Conservation (phyloP, 2,329 filamentous ascomycete species). For the Talaromyces sp. region DNA sequence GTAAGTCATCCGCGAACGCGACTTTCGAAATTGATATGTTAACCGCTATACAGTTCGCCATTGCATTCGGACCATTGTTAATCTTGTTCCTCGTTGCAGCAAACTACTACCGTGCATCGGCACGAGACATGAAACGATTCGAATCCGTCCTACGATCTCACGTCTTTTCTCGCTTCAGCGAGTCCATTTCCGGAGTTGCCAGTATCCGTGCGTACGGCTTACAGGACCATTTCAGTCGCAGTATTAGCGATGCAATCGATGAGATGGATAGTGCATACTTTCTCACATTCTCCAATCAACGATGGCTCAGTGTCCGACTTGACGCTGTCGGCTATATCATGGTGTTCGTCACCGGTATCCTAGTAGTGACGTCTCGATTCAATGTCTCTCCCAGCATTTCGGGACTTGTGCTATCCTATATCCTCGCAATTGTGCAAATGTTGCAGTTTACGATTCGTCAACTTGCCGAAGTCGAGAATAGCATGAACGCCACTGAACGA, state of each 20-base stretch:
- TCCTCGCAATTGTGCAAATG: constrained; percentile 89
- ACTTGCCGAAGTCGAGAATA: constrained; percentile 91
- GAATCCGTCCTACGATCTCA: constrained; percentile 83
- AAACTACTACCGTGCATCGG: constrained; percentile 84
- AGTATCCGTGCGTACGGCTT: constrained; percentile 86
- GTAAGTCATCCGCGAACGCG: constrained; percentile 27
- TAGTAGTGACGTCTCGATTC: constrained; percentile 87
- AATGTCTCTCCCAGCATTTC: constrained; percentile 76
- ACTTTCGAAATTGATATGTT: not conserved
- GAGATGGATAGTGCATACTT: constrained; percentile 92
- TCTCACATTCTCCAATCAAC: constrained; percentile 87
- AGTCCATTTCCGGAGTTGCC: constrained; percentile 79
- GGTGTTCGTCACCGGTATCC: constrained; percentile 82
- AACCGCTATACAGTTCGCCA: constrained; percentile 55
- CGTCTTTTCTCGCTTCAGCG: constrained; percentile 88
- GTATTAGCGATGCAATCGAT: constrained; percentile 71
- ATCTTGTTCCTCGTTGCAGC: constrained; percentile 78
- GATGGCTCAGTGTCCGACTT: constrained; percentile 80
- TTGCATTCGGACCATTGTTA: constrained; percentile 68
- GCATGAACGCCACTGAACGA: constrained; percentile 95
- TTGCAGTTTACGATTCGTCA: constrained; percentile 91
- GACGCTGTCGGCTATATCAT: constrained; percentile 79
- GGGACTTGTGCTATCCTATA: constrained; percentile 85
- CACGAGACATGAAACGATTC: constrained; percentile 90
- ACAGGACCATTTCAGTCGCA: constrained; percentile 66